Base-by-base conservation (phyloP, 305 asterid species). In the Fraxinus greggii region DNA sequence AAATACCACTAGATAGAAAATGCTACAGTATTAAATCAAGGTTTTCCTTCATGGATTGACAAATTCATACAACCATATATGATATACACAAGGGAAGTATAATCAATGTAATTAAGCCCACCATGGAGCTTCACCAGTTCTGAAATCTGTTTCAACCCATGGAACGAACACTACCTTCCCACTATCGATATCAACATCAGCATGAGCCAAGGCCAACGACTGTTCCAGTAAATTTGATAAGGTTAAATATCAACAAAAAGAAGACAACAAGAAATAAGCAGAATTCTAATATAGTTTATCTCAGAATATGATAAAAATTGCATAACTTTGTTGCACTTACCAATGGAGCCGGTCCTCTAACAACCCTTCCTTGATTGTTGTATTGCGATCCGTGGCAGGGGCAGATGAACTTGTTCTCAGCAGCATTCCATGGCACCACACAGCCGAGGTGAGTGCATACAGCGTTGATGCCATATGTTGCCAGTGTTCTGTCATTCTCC, bases 351-450 rank as follows among this genome's bases (percentile, higher is more conserved):
- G 98, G 99, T 29, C 99, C 99, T 84, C 98, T 89, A 51, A 95
- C 97, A 81, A 95, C 98, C 75, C 56, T 88, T 72, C 99, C 99
- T 88, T 95, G 97, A 75, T 92, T 92, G 88, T 94, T 92, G 92
- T 94, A 95, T 63, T 94, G 97, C 10, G 99, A 95, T 35, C 99
- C 99, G 78, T 95, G 97, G 92, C 98, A 95, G 17, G 99, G 99
- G 90, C 99, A 95, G 69, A 94, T 82, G 90, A 94, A 95, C 90
- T 94, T 95, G 86, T 92, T 95, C 91, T 95, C 99, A 9, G 98
- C 97, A 5, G 89, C 13, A 61, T 95, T 95, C 90, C 91, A 95
- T 28, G 99, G 98, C 63, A 95, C 98, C 0, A 95, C 99, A 87
- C 98, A 94, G 69, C 99, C 99, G 77, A 95, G 99, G 82, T 95